Percentiles rank a stretch among this genome's conserved stretches.
Evolutionary conservation across 116 monocot genomes (phyloP).

Genomic region (Cymodocea nodosa): DNA sequence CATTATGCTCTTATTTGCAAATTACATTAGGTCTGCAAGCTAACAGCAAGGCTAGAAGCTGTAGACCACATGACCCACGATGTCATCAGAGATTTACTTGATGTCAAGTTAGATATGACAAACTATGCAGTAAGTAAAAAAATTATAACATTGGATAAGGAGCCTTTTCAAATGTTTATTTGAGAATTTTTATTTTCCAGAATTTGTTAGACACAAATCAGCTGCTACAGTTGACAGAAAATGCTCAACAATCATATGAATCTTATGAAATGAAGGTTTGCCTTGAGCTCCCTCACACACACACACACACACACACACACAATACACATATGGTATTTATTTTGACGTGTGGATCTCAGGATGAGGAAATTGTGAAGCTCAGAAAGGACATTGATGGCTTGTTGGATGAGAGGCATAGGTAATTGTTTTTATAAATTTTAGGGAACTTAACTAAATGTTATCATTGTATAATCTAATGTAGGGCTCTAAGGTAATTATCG

Average conservation of each 20-base stretch:
- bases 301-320: neutral
- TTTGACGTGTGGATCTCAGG: slow-evolving; percentile 18
- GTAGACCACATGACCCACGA: slow-evolving; percentile 83
- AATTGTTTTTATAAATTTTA: neutral
- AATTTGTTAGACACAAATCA: slow-evolving; percentile 37
- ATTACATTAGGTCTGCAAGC: slow-evolving; percentile 36
- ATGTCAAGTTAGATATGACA: slow-evolving; percentile 62
- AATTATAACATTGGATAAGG: neutral
- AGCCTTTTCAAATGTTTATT: slow-evolving; percentile 4
- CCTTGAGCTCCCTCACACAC: neutral
- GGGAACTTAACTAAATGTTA: no score
- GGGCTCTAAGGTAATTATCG: no score
- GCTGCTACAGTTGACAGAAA: slow-evolving; percentile 23
- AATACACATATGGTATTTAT: neutral
- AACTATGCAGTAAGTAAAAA: slow-evolving; percentile 55
- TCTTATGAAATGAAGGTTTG: slow-evolving; percentile 38
- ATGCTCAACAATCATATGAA: slow-evolving; percentile 25
- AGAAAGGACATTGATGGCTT: slow-evolving; percentile 25
- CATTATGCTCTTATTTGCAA: neutral
- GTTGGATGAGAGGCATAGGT: slow-evolving; percentile 53
- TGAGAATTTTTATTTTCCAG: slow-evolving; percentile 14
- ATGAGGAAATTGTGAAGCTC: slow-evolving; percentile 40
- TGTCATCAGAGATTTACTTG: slow-evolving; percentile 68
- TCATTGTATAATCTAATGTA: no score
- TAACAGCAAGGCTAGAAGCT: slow-evolving; percentile 53